Evolutionary conservation across 1,139 yeast species (phyloP), one percentile per base, ranked within the genome.

Genomic region (Kodamaea ohmeri): DNA sequence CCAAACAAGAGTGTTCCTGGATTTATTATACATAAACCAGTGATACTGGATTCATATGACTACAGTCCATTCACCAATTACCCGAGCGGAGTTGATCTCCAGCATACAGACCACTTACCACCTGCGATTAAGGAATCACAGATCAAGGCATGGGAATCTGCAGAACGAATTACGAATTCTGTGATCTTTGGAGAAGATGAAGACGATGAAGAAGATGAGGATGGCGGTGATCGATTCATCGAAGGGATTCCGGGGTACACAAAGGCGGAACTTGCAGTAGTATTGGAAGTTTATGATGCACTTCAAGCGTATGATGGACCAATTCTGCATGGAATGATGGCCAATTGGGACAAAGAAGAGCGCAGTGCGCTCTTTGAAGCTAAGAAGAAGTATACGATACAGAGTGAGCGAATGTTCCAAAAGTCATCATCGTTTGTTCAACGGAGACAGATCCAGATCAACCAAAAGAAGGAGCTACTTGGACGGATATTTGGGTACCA

Each of bases 71-170:
- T 53, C 39, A 45, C 52, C 5, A 51, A 53, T 36, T 52, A 56
- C 37, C 54, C 61, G 9, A 43, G 38, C 32, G 55, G 49, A 2
- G 48, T 41, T 12, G 58, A 52, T 35, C 25, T 45, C n/a, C 55
- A 54, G 21, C 52, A 49, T 35, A 54, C 53, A 3, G 51, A 52
- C 25, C 46, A 45, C 24, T 37, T 42, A n/a, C 51, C 49, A 12
- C 56, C 56, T 3, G 53, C 52, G 12, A 43, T 56, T 13, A 54
- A 50, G 42, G 54, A 52, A 32, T 66, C 73, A 4, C 74, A 68
- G 46, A 55, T 68, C n/a, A 60, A 58, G 41, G 74, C 74, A 11
- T 71, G 76, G 76, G 73, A 70, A 44, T 60, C 68, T 17, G 75
- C 74, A 1, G 76, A 71, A 44, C 61, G 65, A 44, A 60, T 66